Base-by-base conservation (phyloP, 129 eudicot species). In the Mikania micrantha region DNA sequence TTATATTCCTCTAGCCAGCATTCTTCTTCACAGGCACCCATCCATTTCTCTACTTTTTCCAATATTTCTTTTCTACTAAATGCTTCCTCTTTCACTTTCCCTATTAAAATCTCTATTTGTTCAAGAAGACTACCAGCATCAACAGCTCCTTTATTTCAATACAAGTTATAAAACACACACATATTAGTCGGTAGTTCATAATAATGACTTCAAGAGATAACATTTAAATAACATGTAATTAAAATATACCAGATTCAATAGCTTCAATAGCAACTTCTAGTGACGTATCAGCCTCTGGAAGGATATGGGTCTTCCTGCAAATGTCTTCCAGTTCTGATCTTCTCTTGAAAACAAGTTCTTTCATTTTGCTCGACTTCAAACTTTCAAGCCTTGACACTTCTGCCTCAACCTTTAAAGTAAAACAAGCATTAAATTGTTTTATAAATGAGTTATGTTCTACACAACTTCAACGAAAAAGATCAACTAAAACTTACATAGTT, bases 1-100 rank as follows among this genome's bases (percentile, higher is more conserved):
- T 44, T 44, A 31, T 32, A 32, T 7, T 32, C 36, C 36, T 32
- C 3, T 29, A 29, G n/a, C n/a, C n/a, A n/a, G n/a, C n/a, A 82
- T 77, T 91, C 96, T 59, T 91, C 96, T 44, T 81, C 94, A 81
- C 97, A 80, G 10, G 97, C 97, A 28, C 69, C 81, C 81, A 86
- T 80, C 96, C 96, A 93, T 72, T 78, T 88, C 73, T 88, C 96
- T 69, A 90, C 90, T 71, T 67, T 90, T 47, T 90, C 96, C 44
- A 90, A 90, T 64, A 89, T 89, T 60, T 93, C 99, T 81, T 93
- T 88, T 65, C 99, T 73, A 85, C 90, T 82, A 64, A 86, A 83
- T 44, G 96, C 92, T 77, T 89, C 99, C 69, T 93, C 99, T 69
- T 93, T 93, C 6, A 86, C 88, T 60, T 80, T 79, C 31, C 82